phyloP scores from a whole-genome alignment of 352 stramenopile genomes.

The Paralagenidium karlingii region DNA sequence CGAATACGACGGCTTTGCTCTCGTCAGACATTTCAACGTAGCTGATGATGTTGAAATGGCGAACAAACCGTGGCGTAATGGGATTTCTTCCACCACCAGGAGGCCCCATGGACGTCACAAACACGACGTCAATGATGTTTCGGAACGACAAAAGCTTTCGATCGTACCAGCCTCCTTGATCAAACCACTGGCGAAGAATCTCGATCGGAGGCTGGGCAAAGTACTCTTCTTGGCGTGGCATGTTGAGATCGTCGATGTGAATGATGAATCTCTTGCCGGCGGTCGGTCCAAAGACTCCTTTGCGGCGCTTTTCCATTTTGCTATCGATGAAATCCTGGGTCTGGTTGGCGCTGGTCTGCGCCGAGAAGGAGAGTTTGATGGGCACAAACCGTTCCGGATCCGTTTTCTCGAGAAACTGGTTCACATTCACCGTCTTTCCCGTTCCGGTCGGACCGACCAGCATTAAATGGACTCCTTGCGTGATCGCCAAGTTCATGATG shows the following conservation, averaged over 20 bases:
- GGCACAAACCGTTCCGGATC: constrained; percentile 87
- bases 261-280: constrained; percentile 88
- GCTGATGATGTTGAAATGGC: constrained; percentile 79
- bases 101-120: constrained; percentile 74
- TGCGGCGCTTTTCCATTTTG: constrained; percentile 90
- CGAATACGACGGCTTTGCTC: constrained; percentile 73
- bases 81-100: constrained; percentile 65
- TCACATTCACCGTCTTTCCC: constrained; percentile 92
- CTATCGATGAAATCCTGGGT: constrained; percentile 90
- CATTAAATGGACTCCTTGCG: constrained; percentile 79
- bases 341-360: constrained; percentile 87
- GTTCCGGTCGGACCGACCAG: constrained; percentile 91
- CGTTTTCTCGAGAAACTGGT: constrained; percentile 81
- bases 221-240: constrained; percentile 91
- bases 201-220: constrained; percentile 93
- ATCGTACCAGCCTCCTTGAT: constrained; percentile 93
- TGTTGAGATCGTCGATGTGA: constrained; percentile 93
- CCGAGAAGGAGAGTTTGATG: constrained; percentile 87
- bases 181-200: constrained; percentile 90
- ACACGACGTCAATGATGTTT: constrained; percentile 84
- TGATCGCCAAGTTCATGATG: constrained; percentile 81
- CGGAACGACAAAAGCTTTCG: constrained; percentile 86
- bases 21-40: constrained; percentile 78
- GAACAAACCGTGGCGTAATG: constrained; percentile 66
- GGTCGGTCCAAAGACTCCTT: constrained; percentile 86